phyloP scores from a whole-genome alignment of 2,329 filamentous ascomycete species.

The Colletotrichum brevisporum region DNA sequence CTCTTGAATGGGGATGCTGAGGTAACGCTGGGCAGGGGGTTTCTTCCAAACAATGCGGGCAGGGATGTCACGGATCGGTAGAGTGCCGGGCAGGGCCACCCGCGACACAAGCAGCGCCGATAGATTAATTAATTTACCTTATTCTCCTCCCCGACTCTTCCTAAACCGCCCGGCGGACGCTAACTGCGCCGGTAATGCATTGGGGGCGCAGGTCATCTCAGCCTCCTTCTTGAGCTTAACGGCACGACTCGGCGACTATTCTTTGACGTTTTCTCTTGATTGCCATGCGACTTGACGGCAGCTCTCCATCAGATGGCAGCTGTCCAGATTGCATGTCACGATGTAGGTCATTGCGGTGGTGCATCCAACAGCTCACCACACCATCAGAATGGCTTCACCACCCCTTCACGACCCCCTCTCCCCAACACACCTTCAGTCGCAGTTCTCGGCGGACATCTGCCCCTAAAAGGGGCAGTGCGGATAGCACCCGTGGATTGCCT shows the following conservation, averaged over 20 bases:
- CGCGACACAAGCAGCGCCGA: constrained; percentile 36
- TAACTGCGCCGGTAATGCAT: background rate
- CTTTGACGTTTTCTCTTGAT: background rate
- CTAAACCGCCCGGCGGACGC: constrained; percentile 5
- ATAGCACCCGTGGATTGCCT: no score
- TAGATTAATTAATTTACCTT: constrained; percentile 33
- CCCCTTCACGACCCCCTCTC: background rate
- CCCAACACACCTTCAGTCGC: background rate
- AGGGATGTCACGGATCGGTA: constrained; percentile 10
- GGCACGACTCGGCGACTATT: constrained; percentile 12
- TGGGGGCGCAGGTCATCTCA: constrained; percentile 4
- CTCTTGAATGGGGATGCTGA: constrained; percentile 34
- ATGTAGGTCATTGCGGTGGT: background rate
- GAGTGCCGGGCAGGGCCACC: background rate
- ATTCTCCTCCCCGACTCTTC: background rate
- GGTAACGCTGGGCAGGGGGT: constrained; percentile 23
- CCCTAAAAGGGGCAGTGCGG: background rate
- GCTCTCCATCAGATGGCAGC: constrained; percentile 3
- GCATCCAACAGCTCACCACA: constrained; percentile 5
- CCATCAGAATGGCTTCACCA: background rate
- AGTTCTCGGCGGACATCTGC: constrained; percentile 1
- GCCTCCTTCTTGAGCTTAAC: constrained; percentile 22
- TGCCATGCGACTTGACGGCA: background rate
- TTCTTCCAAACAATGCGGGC: background rate
- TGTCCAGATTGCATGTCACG: background rate